Evolutionary conservation across 495 filamentous ascomycete genomes (phyloP).

Genomic region (Xylaria curta): DNA sequence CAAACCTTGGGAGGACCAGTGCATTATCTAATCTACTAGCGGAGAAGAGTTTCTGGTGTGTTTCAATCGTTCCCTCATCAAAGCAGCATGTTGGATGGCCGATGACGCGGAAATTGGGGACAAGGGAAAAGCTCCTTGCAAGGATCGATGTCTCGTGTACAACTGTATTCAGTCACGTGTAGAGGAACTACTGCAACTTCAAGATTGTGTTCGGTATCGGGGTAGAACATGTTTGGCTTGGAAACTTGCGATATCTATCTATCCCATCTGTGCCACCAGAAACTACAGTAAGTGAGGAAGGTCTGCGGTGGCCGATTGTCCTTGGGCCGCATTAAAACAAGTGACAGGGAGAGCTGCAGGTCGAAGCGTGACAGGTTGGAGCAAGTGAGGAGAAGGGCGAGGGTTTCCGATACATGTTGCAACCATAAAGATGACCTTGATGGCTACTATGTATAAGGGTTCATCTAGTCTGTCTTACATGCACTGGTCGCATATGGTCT

Average conservation of each 20-base stretch:
- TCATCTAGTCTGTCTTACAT: not conserved
- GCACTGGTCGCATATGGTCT: conserved; percentile 3
- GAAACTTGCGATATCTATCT: not conserved
- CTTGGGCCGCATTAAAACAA: not conserved
- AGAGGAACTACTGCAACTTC: conserved; percentile 14
- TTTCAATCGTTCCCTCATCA: conserved; percentile 7
- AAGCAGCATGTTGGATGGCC: not conserved
- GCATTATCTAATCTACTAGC: not conserved
- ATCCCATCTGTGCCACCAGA: conserved; percentile 1
- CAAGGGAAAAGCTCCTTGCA: conserved; percentile 2
- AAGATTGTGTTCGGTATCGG: not conserved
- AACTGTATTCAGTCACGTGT: conserved; percentile 3
- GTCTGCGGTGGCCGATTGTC: conserved; percentile 3
- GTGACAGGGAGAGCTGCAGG: conserved; percentile 22
- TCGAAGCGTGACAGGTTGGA: conserved; percentile 18
- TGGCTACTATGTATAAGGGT: not conserved
- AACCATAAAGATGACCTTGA: conserved; percentile 4
- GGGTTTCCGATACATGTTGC: not conserved
- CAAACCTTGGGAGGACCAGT: not conserved
- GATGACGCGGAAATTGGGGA: conserved; percentile 1
- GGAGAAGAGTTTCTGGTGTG: conserved; percentile 3
- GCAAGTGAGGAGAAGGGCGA: conserved; percentile 21
- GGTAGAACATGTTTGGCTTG: conserved; percentile 10
- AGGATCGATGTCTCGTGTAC: conserved; percentile 4
- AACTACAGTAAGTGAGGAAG: not conserved